Evolutionary conservation across 2,329 filamentous ascomycete genomes (phyloP).

Genomic region (Lasiodiplodia sp.): DNA sequence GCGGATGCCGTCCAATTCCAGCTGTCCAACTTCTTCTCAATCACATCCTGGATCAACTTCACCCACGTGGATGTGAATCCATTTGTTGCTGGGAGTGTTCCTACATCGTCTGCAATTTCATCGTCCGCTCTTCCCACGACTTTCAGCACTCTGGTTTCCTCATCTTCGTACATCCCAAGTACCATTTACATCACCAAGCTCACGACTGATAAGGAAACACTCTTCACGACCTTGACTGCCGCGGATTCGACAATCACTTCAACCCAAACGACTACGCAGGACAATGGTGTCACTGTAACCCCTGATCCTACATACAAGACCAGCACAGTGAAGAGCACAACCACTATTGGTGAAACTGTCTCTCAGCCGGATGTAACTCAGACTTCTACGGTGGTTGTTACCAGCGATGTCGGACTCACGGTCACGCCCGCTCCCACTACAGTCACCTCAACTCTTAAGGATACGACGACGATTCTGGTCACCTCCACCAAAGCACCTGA

Average conservation of each 20-base stretch:
- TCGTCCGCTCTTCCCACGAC: slow-evolving; percentile 37
- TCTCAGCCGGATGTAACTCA: slow-evolving; percentile 35
- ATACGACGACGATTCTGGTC: slow-evolving; percentile 35
- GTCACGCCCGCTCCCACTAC: neutral
- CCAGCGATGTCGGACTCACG: slow-evolving; percentile 2
- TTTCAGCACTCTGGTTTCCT: slow-evolving; percentile 33
- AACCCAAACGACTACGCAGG: slow-evolving; percentile 39
- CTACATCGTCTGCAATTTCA: slow-evolving; percentile 36
- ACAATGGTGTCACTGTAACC: slow-evolving; percentile 35
- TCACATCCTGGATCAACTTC: slow-evolving; percentile 53
- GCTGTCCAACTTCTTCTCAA: slow-evolving; percentile 50
- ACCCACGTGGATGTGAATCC: slow-evolving; percentile 48
- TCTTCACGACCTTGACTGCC: slow-evolving; percentile 39
- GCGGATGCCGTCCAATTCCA: slow-evolving; percentile 48
- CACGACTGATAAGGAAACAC: slow-evolving; percentile 36
- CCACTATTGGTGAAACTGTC: slow-evolving; percentile 31
- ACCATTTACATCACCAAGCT: slow-evolving; percentile 34
- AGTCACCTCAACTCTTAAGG: neutral
- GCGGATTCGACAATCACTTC: slow-evolving; percentile 39
- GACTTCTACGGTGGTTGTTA: slow-evolving; percentile 31
- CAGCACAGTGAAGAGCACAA: slow-evolving; percentile 32
- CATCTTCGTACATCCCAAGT: slow-evolving; percentile 37
- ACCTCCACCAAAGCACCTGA: slow-evolving; percentile 31
- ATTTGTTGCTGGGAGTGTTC: slow-evolving; percentile 44
- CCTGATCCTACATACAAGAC: slow-evolving; percentile 33